These are phyloP conservation scores for Turnera subulata DNA, from an alignment of 345 rosid genomes.

Conservation along the genomic window DNA sequence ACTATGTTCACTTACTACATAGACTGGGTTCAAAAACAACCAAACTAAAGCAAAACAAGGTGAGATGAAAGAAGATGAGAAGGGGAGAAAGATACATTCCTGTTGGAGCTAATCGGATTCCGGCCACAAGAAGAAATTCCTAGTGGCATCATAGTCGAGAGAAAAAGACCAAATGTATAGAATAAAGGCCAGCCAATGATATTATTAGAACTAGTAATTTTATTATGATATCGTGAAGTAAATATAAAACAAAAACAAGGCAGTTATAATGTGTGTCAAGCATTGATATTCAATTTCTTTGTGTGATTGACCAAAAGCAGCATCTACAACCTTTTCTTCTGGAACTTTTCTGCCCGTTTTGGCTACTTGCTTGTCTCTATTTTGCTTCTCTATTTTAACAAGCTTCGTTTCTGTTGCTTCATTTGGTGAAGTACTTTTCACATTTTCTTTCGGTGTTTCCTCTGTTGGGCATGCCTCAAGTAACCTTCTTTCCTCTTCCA, in stretches of 20 bases:
- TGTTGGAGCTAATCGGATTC: too few species aligned
- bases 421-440: neutral
- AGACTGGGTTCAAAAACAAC: too few species aligned
- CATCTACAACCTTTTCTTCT: conserved; percentile 5
- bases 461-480: neutral
- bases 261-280: conserved; percentile 18
- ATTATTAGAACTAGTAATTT: too few species aligned
- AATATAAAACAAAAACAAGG: conserved; percentile 18
- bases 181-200: too few species aligned
- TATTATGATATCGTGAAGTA: conserved; percentile 8
- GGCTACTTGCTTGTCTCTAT: conserved; percentile 13
- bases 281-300: conserved; percentile 10
- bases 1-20: too few species aligned
- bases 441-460: neutral
- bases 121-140: too few species aligned
- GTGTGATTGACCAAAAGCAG: conserved; percentile 8
- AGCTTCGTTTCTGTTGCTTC: neutral
- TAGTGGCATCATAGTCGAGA: too few species aligned
- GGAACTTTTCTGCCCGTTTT: neutral
- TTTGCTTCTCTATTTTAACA: neutral
- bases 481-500: conserved; percentile 10
- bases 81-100: too few species aligned
- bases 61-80: too few species aligned
- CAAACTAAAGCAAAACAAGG: too few species aligned
- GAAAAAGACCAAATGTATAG: too few species aligned